A percentile compares a stretch with the other conserved stretches of the same genome.
Conservation (phyloP, 805 yeast genomes). For the Kregervanrija pseudodelftensis region DNA sequence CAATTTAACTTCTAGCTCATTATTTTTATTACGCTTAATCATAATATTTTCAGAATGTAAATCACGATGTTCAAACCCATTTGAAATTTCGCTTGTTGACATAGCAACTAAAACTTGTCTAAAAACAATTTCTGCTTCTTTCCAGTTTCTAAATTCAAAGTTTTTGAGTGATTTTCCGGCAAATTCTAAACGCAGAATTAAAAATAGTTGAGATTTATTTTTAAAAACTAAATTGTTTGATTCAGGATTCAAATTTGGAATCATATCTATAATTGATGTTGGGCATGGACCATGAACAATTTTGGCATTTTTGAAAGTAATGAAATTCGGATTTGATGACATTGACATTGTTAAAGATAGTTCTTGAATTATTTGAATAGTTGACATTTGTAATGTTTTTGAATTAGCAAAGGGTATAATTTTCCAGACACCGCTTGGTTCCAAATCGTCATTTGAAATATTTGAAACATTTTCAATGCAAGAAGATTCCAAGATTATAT, state of each 20-base stretch:
- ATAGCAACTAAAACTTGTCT: slow-evolving; percentile 45
- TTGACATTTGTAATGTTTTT: slow-evolving; percentile 33
- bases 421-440: slow-evolving; percentile 34
- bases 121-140: slow-evolving; percentile 37
- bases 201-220: slow-evolving; percentile 23
- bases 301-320: slow-evolving; percentile 33
- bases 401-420: slow-evolving; percentile 46
- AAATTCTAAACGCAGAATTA: slow-evolving; percentile 32
- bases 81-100: slow-evolving; percentile 42
- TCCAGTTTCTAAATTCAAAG: slow-evolving; percentile 33
- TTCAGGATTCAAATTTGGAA: background rate
- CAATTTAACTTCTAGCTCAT: slow-evolving; percentile 32
- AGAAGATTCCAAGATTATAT: slow-evolving; percentile 36
- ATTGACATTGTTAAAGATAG: slow-evolving; percentile 35
- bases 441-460: slow-evolving; percentile 16
- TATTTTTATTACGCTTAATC: slow-evolving; percentile 25
- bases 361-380: slow-evolving; percentile 40
- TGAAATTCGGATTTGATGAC: slow-evolving; percentile 37
- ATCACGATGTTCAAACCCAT: slow-evolving; percentile 65
- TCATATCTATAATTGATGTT: slow-evolving; percentile 5
- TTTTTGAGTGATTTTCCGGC: slow-evolving; percentile 40
- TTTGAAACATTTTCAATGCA: slow-evolving; percentile 37
- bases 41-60: slow-evolving; percentile 60
- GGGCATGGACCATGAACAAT: slow-evolving; percentile 37
- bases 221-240: background rate